These are phyloP conservation scores for Tubosaeta sp. DNA, from an alignment of 768 basidiomycete genomes.

Conservation along the genomic window DNA sequence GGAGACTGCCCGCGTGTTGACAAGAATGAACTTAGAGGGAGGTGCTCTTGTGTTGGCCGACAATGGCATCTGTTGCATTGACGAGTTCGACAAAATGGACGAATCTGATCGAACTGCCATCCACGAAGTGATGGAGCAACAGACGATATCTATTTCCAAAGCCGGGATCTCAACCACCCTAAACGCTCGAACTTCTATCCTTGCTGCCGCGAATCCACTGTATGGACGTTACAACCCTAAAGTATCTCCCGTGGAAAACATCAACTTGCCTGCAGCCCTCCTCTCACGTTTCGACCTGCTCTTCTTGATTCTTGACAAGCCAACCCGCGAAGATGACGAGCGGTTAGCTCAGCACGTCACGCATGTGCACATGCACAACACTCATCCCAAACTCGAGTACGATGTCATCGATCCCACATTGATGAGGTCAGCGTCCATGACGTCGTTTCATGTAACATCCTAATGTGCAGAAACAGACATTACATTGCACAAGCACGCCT, in stretches of 20 bases:
- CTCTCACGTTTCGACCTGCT: slow-evolving; percentile 94
- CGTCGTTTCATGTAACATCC: background rate
- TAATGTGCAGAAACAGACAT: slow-evolving; percentile 49
- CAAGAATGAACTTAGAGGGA: slow-evolving; percentile 62
- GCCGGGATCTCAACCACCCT: slow-evolving; percentile 98
- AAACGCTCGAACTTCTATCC: slow-evolving; percentile 94
- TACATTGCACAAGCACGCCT: slow-evolving; percentile 92
- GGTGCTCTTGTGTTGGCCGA: slow-evolving; percentile 98
- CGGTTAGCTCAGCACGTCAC: slow-evolving; percentile 96
- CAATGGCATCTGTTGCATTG: slow-evolving; percentile 99
- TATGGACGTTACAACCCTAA: slow-evolving; percentile 99
- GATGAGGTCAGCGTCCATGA: slow-evolving; percentile 62
- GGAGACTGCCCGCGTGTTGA: slow-evolving; percentile 6
- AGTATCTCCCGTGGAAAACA: slow-evolving; percentile 97
- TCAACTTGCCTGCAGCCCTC: slow-evolving; percentile 96
- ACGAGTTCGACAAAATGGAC: slow-evolving; percentile 99
- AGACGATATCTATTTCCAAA: slow-evolving; percentile 99
- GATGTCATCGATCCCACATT: slow-evolving; percentile 82
- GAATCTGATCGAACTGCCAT: slow-evolving; percentile 96
- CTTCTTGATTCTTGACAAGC: slow-evolving; percentile 96
- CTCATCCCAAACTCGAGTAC: slow-evolving; percentile 78
- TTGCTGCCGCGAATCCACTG: slow-evolving; percentile 96
- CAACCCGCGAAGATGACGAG: slow-evolving; percentile 92
- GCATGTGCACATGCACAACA: slow-evolving; percentile 94
- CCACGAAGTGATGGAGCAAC: slow-evolving; percentile 99